A percentile compares a stretch with the other conserved stretches of the same genome.
Conservation (phyloP, 129 eudicot species). For the Ambrosia artemisiifolia region DNA sequence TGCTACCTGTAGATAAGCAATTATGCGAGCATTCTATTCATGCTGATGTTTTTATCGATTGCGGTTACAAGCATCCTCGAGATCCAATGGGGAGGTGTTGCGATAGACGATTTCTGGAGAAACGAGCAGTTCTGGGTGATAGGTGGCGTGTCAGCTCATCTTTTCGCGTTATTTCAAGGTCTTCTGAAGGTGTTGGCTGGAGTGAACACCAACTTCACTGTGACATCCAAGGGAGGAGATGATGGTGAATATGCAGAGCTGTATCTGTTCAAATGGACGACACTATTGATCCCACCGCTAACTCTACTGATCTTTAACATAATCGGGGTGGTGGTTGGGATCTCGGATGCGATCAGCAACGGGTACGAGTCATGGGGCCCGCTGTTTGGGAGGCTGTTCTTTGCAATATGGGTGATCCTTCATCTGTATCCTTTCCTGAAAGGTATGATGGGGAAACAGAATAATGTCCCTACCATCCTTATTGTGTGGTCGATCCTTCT, state of each 20-base stretch:
- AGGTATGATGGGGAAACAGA: conserved; percentile 75
- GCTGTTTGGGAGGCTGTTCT: conserved; percentile 59
- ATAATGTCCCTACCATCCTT: conserved; percentile 54
- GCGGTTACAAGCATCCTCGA: conserved; percentile 68
- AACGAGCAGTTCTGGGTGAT: conserved; percentile 88
- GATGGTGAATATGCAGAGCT: conserved; percentile 71
- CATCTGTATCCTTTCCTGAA: conserved; percentile 84
- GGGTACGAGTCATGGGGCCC: conserved; percentile 87
- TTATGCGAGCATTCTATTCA: conserved; percentile 71
- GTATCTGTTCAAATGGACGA: conserved; percentile 73
- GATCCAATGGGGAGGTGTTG: conserved; percentile 78
- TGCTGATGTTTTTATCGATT: conserved; percentile 65
- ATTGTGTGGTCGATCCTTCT: conserved; percentile 76
- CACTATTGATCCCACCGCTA: conserved; percentile 64
- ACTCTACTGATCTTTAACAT: conserved; percentile 57
- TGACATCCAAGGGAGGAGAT: conserved; percentile 67
- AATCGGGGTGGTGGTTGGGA: conserved; percentile 60
- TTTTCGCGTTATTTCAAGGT: conserved; percentile 77
- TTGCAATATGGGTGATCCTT: conserved; percentile 76
- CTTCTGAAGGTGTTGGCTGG: conserved; percentile 78
- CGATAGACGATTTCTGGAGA: conserved; percentile 73
- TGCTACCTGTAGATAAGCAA: conserved; percentile 65
- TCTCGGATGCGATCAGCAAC: conserved; percentile 63
- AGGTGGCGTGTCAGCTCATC: conserved; percentile 68
- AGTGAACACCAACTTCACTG: conserved; percentile 73